These are phyloP conservation scores for Kuraishia ogatae DNA, from an alignment of 805 yeast species.

Conservation along the genomic window DNA sequence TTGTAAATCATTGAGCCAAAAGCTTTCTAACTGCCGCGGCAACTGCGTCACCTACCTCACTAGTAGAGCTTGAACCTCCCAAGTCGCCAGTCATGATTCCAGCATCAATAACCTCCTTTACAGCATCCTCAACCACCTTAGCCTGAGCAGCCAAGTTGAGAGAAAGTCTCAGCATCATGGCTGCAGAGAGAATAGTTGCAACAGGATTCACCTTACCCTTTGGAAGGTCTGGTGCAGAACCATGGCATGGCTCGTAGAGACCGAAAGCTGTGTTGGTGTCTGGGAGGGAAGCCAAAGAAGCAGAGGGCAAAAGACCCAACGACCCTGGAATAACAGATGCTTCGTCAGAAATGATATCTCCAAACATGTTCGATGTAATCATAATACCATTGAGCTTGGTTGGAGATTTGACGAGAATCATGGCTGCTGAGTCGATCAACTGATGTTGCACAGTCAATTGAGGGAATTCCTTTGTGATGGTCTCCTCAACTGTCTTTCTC, in stretches of 20 bases:
- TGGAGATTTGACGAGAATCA: slow-evolving; percentile 91
- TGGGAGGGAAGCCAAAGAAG: slow-evolving; percentile 95
- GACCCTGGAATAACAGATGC: slow-evolving; percentile 98
- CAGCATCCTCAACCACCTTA: slow-evolving; percentile 82
- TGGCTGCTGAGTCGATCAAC: slow-evolving; percentile 96
- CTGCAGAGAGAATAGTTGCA: slow-evolving; percentile 92
- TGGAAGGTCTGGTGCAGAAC: slow-evolving; percentile 93
- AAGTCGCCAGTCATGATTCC: slow-evolving; percentile 90
- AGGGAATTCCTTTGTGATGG: slow-evolving; percentile 85
- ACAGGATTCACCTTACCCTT: slow-evolving; percentile 87
- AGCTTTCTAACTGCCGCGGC: slow-evolving; percentile 55
- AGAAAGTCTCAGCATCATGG: slow-evolving; percentile 94
- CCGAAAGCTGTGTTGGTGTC: slow-evolving; percentile 93
- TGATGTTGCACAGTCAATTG: slow-evolving; percentile 83
- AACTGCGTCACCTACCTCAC: slow-evolving; percentile 92
- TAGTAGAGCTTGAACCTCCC: slow-evolving; percentile 75
- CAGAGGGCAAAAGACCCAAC: slow-evolving; percentile 89
- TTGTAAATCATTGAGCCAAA: neutral
- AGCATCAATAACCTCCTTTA: slow-evolving; percentile 66
- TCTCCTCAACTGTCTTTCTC: slow-evolving; percentile 88
- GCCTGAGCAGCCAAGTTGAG: slow-evolving; percentile 81
- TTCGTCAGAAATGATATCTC: slow-evolving; percentile 96
- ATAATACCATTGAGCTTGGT: slow-evolving; percentile 87
- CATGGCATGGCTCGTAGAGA: slow-evolving; percentile 96
- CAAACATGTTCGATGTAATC: slow-evolving; percentile 94